Evolutionary conservation across 1,139 yeast genomes (phyloP).

Genomic region (Hanseniaspora uvarum): DNA sequence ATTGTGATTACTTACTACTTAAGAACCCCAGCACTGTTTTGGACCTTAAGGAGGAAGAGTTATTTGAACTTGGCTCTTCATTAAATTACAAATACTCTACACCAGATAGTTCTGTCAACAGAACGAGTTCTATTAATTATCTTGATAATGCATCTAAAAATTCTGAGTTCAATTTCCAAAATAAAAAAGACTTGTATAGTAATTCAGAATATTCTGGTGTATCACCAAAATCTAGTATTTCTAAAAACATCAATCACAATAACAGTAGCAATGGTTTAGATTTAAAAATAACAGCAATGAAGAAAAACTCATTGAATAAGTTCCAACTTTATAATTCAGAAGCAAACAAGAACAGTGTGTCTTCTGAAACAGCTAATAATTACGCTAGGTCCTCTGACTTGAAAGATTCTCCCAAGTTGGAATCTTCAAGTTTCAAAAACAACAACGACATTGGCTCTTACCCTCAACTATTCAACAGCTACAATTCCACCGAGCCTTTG

Average conservation of each 20-base stretch:
- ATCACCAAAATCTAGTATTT: slow-evolving; percentile 18
- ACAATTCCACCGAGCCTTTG: neutral
- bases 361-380: neutral
- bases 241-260: neutral
- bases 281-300: slow-evolving; percentile 16
- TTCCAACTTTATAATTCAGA: neutral
- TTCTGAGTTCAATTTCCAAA: neutral
- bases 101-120: slow-evolving; percentile 16
- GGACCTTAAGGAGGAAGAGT: neutral
- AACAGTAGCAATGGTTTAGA: slow-evolving; percentile 4
- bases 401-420: neutral
- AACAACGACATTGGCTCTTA: neutral
- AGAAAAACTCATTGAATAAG: slow-evolving; percentile 13
- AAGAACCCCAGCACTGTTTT: slow-evolving; percentile 36
- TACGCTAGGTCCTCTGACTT: neutral
- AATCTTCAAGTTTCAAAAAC: neutral
- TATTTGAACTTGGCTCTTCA: neutral
- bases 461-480: neutral
- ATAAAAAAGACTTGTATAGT: neutral
- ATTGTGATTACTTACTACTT: slow-evolving; percentile 46
- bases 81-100: neutral
- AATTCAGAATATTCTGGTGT: slow-evolving; percentile 12
- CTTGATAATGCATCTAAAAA: neutral
- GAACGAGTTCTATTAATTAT: neutral
- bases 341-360: neutral